These are phyloP conservation scores for Sporothrix phasma DNA, from an alignment of 2,329 filamentous ascomycete genomes.

Conservation along the genomic window DNA sequence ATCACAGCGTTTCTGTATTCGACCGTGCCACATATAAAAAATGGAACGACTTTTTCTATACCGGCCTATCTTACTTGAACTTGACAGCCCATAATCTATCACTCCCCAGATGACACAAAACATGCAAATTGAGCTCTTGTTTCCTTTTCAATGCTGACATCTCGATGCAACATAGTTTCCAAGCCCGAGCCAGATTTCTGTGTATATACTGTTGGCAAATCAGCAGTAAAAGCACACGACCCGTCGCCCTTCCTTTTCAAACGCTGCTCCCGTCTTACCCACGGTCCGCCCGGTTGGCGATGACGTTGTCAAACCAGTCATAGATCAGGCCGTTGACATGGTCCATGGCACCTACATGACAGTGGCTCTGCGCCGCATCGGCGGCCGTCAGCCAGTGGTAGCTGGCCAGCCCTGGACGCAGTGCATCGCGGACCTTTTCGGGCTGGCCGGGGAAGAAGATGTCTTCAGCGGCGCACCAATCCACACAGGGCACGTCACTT, in stretches of 20 bases:
- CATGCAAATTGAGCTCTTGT: too few relatives aligned
- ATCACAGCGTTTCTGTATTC: too few relatives aligned
- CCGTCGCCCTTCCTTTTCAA: not conserved
- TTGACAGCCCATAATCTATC: too few relatives aligned
- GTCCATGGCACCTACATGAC: slow-evolving; percentile 20
- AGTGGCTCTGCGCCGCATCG: slow-evolving; percentile 21
- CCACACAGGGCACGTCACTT: slow-evolving; percentile 12
- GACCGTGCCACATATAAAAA: too few relatives aligned
- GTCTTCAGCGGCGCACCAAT: slow-evolving; percentile 11
- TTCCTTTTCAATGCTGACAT: too few relatives aligned
- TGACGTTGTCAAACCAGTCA: slow-evolving; percentile 20
- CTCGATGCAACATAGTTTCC: too few relatives aligned
- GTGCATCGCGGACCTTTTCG: slow-evolving; percentile 16
- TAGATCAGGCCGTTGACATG: slow-evolving; percentile 18
- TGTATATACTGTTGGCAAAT: not conserved
- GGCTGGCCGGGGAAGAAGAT: slow-evolving; percentile 17
- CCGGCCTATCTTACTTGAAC: too few relatives aligned
- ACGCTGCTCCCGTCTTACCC: not conserved
- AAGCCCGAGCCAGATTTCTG: too few relatives aligned
- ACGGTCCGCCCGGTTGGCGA: not conserved
- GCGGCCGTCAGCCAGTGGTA: slow-evolving; percentile 16
- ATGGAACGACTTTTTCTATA: too few relatives aligned
- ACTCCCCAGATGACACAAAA: too few relatives aligned
- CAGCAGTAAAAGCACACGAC: not conserved
- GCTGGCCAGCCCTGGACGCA: slow-evolving; percentile 18